Evolutionary conservation across 371 early-diverging fungal genomes (phyloP).

Genomic region (Amoeboaphelidium occidentale): DNA sequence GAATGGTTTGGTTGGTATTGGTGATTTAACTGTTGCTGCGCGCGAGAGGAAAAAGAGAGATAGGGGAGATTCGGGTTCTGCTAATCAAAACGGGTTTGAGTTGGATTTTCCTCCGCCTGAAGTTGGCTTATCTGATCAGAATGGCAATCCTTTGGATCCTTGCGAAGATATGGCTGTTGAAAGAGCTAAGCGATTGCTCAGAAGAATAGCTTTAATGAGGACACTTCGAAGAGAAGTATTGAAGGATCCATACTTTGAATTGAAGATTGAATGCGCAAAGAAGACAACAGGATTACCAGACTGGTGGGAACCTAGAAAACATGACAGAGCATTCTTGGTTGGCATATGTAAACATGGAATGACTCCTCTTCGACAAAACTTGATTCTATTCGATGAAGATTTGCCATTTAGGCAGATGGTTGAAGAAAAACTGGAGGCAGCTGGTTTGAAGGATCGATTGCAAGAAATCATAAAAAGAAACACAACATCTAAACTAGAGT

Average conservation of each 20-base stretch:
- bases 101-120: conserved; percentile 5
- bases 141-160: conserved; percentile 2
- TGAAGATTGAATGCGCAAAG: conserved; percentile 12
- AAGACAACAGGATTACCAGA: conserved; percentile 19
- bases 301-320: conserved; percentile 16
- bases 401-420: conserved; percentile 12
- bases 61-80: background rate
- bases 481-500: background rate
- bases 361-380: background rate
- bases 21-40: background rate
- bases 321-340: conserved; percentile 35
- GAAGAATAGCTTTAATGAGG: conserved; percentile 42
- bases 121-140: conserved; percentile 4
- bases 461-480: background rate
- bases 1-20: conserved; percentile 1
- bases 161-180: conserved; percentile 27
- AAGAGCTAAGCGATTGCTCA: conserved; percentile 38
- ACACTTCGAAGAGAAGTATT: conserved; percentile 35
- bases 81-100: conserved; percentile 1
- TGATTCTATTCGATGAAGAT: conserved; percentile 3
- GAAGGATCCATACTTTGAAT: conserved; percentile 22
- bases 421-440: conserved; percentile 9
- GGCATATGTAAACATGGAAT: background rate
- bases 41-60: conserved; percentile 1
- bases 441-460: background rate